Evolutionary conservation across 768 basidiomycete genomes (phyloP).

Genomic region (Phallus indusiatus): DNA sequence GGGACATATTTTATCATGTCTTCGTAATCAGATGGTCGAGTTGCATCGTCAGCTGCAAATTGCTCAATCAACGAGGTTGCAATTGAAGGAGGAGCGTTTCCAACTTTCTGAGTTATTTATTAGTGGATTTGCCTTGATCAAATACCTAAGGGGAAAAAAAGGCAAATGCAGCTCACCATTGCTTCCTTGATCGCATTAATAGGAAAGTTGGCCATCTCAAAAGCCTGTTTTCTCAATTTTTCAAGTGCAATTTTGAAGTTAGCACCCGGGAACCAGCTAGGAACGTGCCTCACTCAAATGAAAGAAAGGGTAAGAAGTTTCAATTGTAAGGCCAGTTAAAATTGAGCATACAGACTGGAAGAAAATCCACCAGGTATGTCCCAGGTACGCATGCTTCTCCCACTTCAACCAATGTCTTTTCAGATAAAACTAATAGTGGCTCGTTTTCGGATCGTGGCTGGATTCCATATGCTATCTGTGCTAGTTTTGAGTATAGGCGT

Average conservation of each 20-base stretch:
- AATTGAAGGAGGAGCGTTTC: neutral
- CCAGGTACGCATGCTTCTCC: neutral
- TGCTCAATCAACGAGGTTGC: neutral
- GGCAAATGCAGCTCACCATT: no score
- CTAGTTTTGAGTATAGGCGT: neutral
- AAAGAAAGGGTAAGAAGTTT: no score
- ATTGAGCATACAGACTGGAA: neutral
- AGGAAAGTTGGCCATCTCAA: no score
- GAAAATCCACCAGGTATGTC: neutral
- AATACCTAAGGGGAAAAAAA: no score
- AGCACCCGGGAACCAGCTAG: slow-evolving; percentile 11
- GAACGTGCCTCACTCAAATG: slow-evolving; percentile 8
- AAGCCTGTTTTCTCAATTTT: no score
- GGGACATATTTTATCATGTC: neutral
- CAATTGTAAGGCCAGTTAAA: neutral
- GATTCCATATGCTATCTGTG: neutral
- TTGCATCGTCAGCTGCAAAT: neutral
- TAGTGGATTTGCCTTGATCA: no score
- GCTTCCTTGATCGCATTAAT: no score
- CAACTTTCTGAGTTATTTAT: no score
- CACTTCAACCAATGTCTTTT: neutral
- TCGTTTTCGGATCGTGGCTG: neutral
- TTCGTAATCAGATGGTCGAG: neutral
- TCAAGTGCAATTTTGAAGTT: slow-evolving; percentile 1
- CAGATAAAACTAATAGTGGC: neutral